phyloP scores from a whole-genome alignment of 2,329 filamentous ascomycete species.

The Talaromyces amestolkiae region DNA sequence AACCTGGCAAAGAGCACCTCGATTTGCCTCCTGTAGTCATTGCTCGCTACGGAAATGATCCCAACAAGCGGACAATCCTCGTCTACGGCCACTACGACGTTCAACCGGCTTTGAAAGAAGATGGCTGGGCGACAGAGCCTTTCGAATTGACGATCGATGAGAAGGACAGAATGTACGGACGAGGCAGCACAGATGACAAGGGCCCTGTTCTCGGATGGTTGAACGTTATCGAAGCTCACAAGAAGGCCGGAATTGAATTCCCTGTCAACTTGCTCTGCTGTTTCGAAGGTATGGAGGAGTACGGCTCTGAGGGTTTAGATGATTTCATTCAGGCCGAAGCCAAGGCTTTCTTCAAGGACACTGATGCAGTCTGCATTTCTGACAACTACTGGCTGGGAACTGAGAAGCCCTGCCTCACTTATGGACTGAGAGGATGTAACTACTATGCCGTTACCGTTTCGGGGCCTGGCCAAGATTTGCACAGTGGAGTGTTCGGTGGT shows the following conservation, averaged over 20 bases:
- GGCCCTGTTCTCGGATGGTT: constrained; percentile 95
- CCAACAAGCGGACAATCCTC: constrained; percentile 89
- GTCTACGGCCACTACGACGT: constrained; percentile 99
- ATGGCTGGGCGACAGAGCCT: constrained; percentile 94
- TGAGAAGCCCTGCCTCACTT: constrained; percentile 96
- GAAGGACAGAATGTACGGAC: constrained; percentile 92
- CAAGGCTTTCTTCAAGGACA: constrained; percentile 91
- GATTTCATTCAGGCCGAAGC: constrained; percentile 90
- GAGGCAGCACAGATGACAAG: constrained; percentile 96
- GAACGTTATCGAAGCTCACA: constrained; percentile 96
- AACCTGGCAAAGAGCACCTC: constrained; percentile 85
- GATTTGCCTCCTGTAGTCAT: constrained; percentile 91
- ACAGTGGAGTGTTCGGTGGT: constrained; percentile 95
- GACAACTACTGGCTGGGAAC: constrained; percentile 99
- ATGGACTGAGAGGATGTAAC: constrained; percentile 94
- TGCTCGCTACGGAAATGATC: constrained; percentile 86
- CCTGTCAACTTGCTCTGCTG: constrained; percentile 98
- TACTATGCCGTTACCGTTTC: constrained; percentile 93
- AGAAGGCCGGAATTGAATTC: constrained; percentile 90
- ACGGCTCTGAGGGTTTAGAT: constrained; percentile 92
- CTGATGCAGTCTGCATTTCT: constrained; percentile 95
- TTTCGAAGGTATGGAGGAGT: constrained; percentile 99
- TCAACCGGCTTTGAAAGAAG: constrained; percentile 86
- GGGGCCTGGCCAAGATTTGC: constrained; percentile 87
- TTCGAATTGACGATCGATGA: constrained; percentile 85